A percentile compares a stretch with the other conserved stretches of the same genome.
Evolutionary conservation across 2,329 filamentous ascomycete genomes (phyloP).

Genomic region (Talaromyces marneffei): DNA sequence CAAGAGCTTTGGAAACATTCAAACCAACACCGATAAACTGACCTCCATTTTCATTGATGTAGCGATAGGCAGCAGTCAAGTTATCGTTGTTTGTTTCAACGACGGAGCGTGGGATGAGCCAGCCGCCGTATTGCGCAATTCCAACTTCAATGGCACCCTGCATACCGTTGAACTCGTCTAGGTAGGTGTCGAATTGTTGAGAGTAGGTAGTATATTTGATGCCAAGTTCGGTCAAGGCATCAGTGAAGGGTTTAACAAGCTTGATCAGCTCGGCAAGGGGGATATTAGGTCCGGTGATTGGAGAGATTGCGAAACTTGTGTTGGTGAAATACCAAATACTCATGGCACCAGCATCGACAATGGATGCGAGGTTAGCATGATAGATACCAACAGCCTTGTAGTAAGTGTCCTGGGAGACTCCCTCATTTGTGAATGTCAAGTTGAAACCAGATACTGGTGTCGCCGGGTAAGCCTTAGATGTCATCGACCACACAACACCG

Average conservation of each 20-base stretch:
- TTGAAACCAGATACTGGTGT: background rate
- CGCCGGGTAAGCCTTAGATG: background rate
- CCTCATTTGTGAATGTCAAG: background rate
- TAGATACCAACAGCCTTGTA: conserved; percentile 47
- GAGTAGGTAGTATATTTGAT: conserved; percentile 29
- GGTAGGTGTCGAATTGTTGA: conserved; percentile 28
- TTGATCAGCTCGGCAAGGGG: conserved; percentile 24
- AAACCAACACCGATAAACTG: conserved; percentile 36
- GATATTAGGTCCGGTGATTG: conserved; percentile 38
- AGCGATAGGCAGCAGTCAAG: conserved; percentile 29
- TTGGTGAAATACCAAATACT: conserved; percentile 4
- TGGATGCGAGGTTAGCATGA: conserved; percentile 43
- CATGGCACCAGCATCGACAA: conserved; percentile 45
- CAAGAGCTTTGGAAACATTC: conserved; percentile 27
- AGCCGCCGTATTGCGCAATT: conserved; percentile 26
- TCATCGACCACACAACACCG: conserved; percentile 34
- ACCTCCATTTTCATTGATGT: conserved; percentile 30
- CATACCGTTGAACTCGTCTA: conserved; percentile 21
- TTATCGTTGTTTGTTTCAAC: conserved; percentile 26
- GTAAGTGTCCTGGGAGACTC: background rate
- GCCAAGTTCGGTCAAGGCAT: conserved; percentile 32
- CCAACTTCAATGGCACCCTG: conserved; percentile 10
- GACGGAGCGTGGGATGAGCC: conserved; percentile 32
- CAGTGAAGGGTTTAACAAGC: conserved; percentile 40
- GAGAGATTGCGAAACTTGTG: background rate